Percentiles rank a stretch among this genome's conserved stretches.
These are phyloP conservation scores for Zizania palustris DNA, from an alignment of 202 grass and related monocot species.

Conservation along the genomic window DNA sequence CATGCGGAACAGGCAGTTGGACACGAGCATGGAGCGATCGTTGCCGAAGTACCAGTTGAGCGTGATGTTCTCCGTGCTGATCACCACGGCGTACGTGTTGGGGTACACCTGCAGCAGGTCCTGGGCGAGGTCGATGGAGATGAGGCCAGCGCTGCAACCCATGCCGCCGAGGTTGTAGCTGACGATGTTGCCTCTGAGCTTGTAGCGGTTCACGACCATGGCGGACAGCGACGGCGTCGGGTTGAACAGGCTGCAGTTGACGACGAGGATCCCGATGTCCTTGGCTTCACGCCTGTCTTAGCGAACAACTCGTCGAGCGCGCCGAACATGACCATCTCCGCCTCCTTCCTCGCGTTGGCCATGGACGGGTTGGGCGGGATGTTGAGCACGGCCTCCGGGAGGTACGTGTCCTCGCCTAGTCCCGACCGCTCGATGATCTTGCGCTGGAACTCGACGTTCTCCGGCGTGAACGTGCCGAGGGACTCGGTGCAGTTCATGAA, in stretches of 20 bases:
- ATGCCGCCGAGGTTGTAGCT: slow-evolving; percentile 81
- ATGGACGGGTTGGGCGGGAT: slow-evolving; percentile 60
- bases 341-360: slow-evolving; percentile 55
- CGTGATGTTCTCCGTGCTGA: slow-evolving; percentile 75
- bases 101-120: slow-evolving; percentile 64
- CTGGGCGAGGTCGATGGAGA: slow-evolving; percentile 69
- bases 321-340: slow-evolving; percentile 67
- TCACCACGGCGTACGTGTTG: slow-evolving; percentile 57
- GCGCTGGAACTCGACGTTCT: slow-evolving; percentile 75
- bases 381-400: slow-evolving; percentile 57
- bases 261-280: slow-evolving; percentile 71
- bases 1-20: slow-evolving; percentile 78
- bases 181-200: slow-evolving; percentile 54
- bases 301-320: slow-evolving; percentile 65
- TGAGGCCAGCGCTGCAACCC: slow-evolving; percentile 78
- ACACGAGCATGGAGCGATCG: slow-evolving; percentile 70
- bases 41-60: slow-evolving; percentile 81
- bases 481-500: slow-evolving; percentile 61
- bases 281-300: slow-evolving; percentile 63
- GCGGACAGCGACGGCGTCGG: slow-evolving; percentile 71
- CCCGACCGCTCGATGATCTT: slow-evolving; percentile 64
- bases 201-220: slow-evolving; percentile 72
- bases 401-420: slow-evolving; percentile 72
- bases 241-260: slow-evolving; percentile 87
- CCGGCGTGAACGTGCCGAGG: slow-evolving; percentile 55